These are phyloP conservation scores for Yamadazyma atmosphaerica DNA, from an alignment of 1,139 yeast species.

Conservation along the genomic window DNA sequence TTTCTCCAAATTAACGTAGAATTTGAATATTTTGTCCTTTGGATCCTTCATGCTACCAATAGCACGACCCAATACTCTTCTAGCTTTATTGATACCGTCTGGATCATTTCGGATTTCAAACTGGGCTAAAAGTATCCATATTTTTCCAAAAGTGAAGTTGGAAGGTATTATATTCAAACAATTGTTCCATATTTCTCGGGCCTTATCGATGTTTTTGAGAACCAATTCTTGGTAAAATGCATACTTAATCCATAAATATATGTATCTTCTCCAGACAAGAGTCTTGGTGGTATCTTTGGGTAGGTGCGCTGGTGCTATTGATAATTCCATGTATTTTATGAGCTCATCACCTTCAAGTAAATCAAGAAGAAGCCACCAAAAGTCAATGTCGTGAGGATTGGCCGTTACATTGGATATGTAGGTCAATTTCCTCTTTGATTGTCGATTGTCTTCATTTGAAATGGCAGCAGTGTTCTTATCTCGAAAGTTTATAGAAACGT, in stretches of 20 bases:
- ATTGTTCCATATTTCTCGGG: slow-evolving; percentile 53
- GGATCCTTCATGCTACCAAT: slow-evolving; percentile 52
- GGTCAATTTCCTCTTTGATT: slow-evolving; percentile 52
- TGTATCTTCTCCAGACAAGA: slow-evolving; percentile 68
- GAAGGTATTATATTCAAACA: slow-evolving; percentile 58
- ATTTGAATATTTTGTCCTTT: slow-evolving; percentile 57
- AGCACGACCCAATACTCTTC: slow-evolving; percentile 72
- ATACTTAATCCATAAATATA: slow-evolving; percentile 69
- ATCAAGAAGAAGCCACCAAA: slow-evolving; percentile 77
- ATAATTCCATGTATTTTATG: slow-evolving; percentile 44
- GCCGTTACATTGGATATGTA: slow-evolving; percentile 51
- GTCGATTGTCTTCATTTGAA: slow-evolving; percentile 53
- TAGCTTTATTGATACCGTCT: slow-evolving; percentile 45
- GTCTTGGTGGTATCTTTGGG: slow-evolving; percentile 37
- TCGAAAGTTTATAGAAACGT: slow-evolving; percentile 55
- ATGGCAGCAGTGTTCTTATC: slow-evolving; percentile 49
- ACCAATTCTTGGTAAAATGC: slow-evolving; percentile 64
- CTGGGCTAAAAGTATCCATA: slow-evolving; percentile 73
- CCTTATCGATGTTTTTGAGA: slow-evolving; percentile 38
- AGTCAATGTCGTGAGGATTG: slow-evolving; percentile 63
- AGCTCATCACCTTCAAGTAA: slow-evolving; percentile 31
- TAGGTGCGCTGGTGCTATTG: slow-evolving; percentile 28
- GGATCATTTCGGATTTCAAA: slow-evolving; percentile 67
- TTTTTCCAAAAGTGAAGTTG: slow-evolving; percentile 65
- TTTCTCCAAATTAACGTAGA: slow-evolving; percentile 61